Conservation (phyloP, 805 yeast genomes). For the Nakazawaea laoshanensis region DNA sequence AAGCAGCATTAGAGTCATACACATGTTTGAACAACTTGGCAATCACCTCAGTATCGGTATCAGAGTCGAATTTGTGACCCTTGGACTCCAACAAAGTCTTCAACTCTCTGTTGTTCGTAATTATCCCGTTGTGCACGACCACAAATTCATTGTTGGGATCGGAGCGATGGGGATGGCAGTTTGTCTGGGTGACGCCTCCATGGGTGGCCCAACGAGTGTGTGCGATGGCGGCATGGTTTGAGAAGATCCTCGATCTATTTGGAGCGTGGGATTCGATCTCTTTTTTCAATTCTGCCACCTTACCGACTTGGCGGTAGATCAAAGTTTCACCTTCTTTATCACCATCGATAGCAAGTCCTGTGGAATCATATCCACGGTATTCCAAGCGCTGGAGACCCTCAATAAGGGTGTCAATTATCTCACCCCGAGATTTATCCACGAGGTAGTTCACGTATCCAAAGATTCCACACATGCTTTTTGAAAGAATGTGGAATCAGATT, state of each 20-base stretch:
- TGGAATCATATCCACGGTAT: slow-evolving; percentile 97
- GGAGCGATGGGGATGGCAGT: slow-evolving; percentile 96
- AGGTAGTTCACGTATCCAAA: slow-evolving; percentile 96
- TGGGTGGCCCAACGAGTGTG: slow-evolving; percentile 99
- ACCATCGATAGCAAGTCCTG: slow-evolving; percentile 94
- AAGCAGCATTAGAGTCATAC: slow-evolving; percentile 66
- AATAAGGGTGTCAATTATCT: slow-evolving; percentile 78
- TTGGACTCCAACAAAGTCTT: slow-evolving; percentile 72
- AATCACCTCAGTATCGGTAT: slow-evolving; percentile 96
- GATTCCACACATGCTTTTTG: slow-evolving; percentile 58
- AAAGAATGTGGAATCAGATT: too few species aligned
- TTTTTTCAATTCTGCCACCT: slow-evolving; percentile 72
- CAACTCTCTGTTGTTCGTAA: slow-evolving; percentile 90
- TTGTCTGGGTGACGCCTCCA: slow-evolving; percentile 78
- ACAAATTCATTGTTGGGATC: slow-evolving; percentile 78
- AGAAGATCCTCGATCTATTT: slow-evolving; percentile 57
- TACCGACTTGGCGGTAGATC: slow-evolving; percentile 82
- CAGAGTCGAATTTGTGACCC: slow-evolving; percentile 80
- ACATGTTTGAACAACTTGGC: slow-evolving; percentile 91
- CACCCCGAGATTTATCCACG: slow-evolving; percentile 88
- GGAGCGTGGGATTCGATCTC: slow-evolving; percentile 45
- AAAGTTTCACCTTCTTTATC: slow-evolving; percentile 63
- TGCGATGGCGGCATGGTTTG: slow-evolving; percentile 91
- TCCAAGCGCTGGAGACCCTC: slow-evolving; percentile 84
- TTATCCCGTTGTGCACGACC: slow-evolving; percentile 96